Conservation (phyloP, 306 rosid genomes). For the Astragalus glycyphyllos region DNA sequence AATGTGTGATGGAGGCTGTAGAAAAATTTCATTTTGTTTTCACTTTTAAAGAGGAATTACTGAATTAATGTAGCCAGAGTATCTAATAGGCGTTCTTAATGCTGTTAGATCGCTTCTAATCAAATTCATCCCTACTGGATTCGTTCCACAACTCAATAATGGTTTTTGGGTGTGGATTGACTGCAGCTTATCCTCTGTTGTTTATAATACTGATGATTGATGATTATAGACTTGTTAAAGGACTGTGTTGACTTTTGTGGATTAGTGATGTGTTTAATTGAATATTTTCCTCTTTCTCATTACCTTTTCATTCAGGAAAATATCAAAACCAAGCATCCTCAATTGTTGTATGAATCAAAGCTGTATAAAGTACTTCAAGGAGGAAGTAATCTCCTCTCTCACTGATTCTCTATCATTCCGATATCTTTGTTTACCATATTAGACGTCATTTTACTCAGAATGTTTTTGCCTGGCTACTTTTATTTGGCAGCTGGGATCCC, state of each 20-base stretch:
- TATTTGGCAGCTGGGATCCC: slow-evolving; percentile 84
- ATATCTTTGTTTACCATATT: slow-evolving; percentile 12
- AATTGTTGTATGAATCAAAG: slow-evolving; percentile 87
- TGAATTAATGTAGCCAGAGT: not conserved
- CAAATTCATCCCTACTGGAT: not conserved
- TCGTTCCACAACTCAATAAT: not conserved
- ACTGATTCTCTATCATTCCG: slow-evolving; percentile 34
- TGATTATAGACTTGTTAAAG: slow-evolving; percentile 37
- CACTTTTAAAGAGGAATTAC: slow-evolving; percentile 1
- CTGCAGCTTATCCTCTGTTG: not conserved
- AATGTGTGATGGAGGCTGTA: slow-evolving; percentile 9
- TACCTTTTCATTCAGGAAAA: slow-evolving; percentile 68
- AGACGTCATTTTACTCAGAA: slow-evolving; percentile 39
- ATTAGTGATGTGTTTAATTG: slow-evolving; percentile 27
- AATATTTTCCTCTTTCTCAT: slow-evolving; percentile 28
- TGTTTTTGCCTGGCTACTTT: slow-evolving; percentile 34
- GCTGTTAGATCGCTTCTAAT: not conserved
- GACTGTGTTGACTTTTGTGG: slow-evolving; percentile 29
- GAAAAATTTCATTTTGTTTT: slow-evolving; percentile 22
- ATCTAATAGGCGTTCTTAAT: not conserved
- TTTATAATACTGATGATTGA: slow-evolving; percentile 14
- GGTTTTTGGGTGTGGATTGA: not conserved
- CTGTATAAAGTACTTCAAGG: slow-evolving; percentile 91
- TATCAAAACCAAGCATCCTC: slow-evolving; percentile 96
- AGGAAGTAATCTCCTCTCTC: slow-evolving; percentile 77